phyloP scores from a whole-genome alignment of 192 early-diverging fungal species.

The Phycomyces nitens region DNA sequence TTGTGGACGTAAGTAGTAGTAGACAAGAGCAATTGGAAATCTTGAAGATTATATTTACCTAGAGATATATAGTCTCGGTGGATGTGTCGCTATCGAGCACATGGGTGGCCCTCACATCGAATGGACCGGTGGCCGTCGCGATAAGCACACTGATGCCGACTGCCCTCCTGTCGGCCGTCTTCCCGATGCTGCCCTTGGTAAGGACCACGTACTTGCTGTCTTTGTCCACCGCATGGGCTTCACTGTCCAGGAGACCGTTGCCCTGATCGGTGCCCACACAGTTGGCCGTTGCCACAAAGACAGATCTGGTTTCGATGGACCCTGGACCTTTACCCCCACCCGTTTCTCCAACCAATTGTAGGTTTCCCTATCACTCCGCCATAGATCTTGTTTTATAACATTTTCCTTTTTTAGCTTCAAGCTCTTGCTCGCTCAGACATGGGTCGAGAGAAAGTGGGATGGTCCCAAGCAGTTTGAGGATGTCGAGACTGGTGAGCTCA shows the following conservation, averaged over 20 bases:
- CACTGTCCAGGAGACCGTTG: conserved; percentile 65
- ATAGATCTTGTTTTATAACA: neutral
- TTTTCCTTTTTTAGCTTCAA: conserved; percentile 25
- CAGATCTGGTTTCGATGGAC: conserved; percentile 58
- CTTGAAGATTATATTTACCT: no score
- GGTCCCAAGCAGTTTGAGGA: conserved; percentile 39
- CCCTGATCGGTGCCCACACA: conserved; percentile 63
- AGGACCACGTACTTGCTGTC: conserved; percentile 53
- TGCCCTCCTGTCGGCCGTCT: conserved; percentile 66
- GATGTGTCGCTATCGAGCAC: conserved; percentile 61
- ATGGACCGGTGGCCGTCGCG: conserved; percentile 57
- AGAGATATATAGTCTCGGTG: conserved; percentile 50
- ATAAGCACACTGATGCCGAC: conserved; percentile 44
- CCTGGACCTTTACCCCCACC: conserved; percentile 45
- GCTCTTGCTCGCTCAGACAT: conserved; percentile 27
- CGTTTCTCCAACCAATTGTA: conserved; percentile 49
- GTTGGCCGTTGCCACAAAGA: conserved; percentile 63
- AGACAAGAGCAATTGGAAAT: no score
- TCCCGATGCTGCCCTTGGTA: conserved; percentile 59
- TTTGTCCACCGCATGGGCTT: conserved; percentile 70
- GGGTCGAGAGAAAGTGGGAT: conserved; percentile 37
- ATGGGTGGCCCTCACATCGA: conserved; percentile 67
- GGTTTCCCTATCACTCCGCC: conserved; percentile 10
- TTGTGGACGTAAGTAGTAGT: conserved; percentile 56
- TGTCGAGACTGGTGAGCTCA: conserved; percentile 40